These are phyloP conservation scores for Cerrena zonata DNA, from an alignment of 1,284 basidiomycete species.

Conservation along the genomic window DNA sequence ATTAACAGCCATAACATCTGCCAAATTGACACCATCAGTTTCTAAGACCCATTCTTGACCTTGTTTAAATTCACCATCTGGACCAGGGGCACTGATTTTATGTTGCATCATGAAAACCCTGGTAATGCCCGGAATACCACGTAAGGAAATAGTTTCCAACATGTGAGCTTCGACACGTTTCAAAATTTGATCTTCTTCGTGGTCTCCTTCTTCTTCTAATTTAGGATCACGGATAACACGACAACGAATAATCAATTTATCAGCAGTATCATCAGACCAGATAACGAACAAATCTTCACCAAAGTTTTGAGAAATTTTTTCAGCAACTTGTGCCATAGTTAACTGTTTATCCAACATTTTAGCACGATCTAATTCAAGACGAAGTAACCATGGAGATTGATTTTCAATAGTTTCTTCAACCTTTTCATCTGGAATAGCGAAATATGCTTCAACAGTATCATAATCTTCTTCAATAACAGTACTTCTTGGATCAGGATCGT, in stretches of 20 bases:
- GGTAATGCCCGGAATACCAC: conserved; percentile 87
- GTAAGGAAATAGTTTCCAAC: conserved; percentile 91
- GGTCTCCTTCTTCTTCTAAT: conserved; percentile 79
- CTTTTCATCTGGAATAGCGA: conserved; percentile 97
- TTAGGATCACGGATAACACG: conserved; percentile 86
- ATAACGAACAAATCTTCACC: conserved; percentile 96
- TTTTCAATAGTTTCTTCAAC: conserved; percentile 86
- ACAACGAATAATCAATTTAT: conserved; percentile 95
- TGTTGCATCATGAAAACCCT: conserved; percentile 91
- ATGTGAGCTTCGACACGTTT: conserved; percentile 94
- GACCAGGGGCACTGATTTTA: conserved; percentile 69
- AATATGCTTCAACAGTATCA: conserved; percentile 97
- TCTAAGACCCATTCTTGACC: conserved; percentile 94
- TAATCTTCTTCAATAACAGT: conserved; percentile 96
- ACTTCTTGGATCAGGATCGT: conserved; percentile 87
- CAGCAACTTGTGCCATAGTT: conserved; percentile 93
- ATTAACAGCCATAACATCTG: conserved; percentile 89
- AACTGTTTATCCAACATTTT: conserved; percentile 98
- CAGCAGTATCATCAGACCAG: conserved; percentile 97
- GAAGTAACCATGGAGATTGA: conserved; percentile 95
- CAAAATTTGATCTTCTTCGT: conserved; percentile 95
- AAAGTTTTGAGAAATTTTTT: conserved; percentile 90
- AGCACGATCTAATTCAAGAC: conserved; percentile 92
- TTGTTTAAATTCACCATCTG: conserved; percentile 60
- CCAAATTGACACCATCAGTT: conserved; percentile 93